These are phyloP conservation scores for Podospora pseudoanserina DNA, from an alignment of 495 filamentous ascomycete genomes.

Conservation along the genomic window DNA sequence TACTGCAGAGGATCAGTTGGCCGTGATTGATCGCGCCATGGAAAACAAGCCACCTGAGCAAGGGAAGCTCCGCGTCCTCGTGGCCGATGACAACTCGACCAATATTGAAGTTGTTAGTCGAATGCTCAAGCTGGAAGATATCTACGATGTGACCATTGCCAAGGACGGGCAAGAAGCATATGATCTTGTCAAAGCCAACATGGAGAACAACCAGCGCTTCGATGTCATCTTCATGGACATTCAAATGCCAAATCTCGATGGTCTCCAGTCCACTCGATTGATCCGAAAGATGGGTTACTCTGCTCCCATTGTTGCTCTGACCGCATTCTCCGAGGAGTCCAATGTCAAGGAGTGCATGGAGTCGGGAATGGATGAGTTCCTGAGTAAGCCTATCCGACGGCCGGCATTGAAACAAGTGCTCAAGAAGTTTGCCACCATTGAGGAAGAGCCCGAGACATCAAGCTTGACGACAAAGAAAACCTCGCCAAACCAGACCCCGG, in stretches of 20 bases:
- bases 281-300: conserved; percentile 84
- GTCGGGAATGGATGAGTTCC: conserved; percentile 69
- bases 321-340: conserved; percentile 84
- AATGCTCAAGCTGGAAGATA: conserved; percentile 54
- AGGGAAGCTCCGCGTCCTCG: conserved; percentile 73
- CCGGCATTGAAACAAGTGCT: conserved; percentile 83
- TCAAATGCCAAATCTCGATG: conserved; percentile 91
- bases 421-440: conserved; percentile 57
- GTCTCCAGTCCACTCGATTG: conserved; percentile 79
- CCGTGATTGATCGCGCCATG: conserved; percentile 47
- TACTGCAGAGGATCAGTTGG: conserved; percentile 37
- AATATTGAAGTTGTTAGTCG: conserved; percentile 84
- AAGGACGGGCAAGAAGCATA: conserved; percentile 89
- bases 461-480: conserved; percentile 29
- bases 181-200: conserved; percentile 75
- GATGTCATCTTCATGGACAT: conserved; percentile 95
- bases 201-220: conserved; percentile 68
- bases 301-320: conserved; percentile 86
- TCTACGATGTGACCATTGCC: conserved; percentile 71
- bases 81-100: conserved; percentile 92
- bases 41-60: conserved; percentile 49
- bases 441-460: conserved; percentile 49
- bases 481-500: conserved; percentile 31
- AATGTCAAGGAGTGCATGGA: conserved; percentile 84
- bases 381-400: conserved; percentile 76